Evolutionary conservation across 345 rosid genomes (phyloP).

Genomic region (Lepidium didymum): DNA sequence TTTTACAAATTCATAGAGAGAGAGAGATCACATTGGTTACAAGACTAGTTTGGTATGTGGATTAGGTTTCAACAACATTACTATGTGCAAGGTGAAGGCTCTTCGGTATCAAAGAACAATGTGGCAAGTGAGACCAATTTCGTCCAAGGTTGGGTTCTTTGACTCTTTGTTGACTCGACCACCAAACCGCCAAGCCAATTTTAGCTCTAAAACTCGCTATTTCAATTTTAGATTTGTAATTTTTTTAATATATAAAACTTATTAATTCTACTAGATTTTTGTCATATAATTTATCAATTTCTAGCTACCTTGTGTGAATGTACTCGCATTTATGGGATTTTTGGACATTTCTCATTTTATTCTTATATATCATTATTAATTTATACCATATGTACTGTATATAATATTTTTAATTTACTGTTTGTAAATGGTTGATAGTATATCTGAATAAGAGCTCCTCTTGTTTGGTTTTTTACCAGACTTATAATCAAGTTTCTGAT

Average conservation of each 20-base stretch:
- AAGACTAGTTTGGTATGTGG: background rate
- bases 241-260: background rate
- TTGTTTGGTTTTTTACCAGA: too few species aligned
- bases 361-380: too few species aligned
- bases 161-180: slow-evolving; percentile 23
- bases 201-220: background rate
- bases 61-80: slow-evolving; percentile 49
- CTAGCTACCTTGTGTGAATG: background rate
- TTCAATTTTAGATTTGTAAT: background rate
- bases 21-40: background rate
- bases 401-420: too few species aligned
- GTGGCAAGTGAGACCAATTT: slow-evolving; percentile 58
- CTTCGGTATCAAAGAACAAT: slow-evolving; percentile 42
- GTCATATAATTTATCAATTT: background rate
- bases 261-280: background rate
- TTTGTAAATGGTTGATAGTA: too few species aligned
- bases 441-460: too few species aligned
- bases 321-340: background rate
- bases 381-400: too few species aligned
- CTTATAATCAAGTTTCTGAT: too few species aligned
- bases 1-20: background rate
- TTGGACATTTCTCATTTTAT: background rate
- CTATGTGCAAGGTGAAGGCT: slow-evolving; percentile 59
- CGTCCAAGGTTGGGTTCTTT: slow-evolving; percentile 79
- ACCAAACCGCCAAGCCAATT: background rate